Evolutionary conservation across 225 moss, liverwort and hornwort genomes (phyloP).

Genomic region (Sphagnum contortum): DNA sequence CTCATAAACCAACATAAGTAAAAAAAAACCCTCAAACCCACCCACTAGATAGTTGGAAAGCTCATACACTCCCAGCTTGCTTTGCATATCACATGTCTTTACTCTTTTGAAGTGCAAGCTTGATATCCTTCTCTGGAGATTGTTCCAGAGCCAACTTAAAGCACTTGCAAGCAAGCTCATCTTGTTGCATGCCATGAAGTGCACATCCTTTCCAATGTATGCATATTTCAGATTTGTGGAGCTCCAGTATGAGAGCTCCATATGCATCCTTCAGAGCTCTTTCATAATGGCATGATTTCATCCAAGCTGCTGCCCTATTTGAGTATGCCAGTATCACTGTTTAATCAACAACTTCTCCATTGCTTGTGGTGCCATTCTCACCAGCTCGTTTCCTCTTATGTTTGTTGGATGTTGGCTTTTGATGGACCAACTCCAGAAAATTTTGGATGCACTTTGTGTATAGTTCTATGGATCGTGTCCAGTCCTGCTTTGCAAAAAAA

Average conservation of each 20-base stretch:
- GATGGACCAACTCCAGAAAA: conserved; percentile 11
- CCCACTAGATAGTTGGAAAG: conserved; percentile 41
- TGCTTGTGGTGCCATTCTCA: conserved; percentile 17
- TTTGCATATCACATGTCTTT: conserved; percentile 45
- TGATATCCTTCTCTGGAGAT: conserved; percentile 54
- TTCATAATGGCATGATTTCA: conserved; percentile 48
- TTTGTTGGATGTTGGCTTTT: conserved; percentile 15
- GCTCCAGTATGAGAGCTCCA: conserved; percentile 41
- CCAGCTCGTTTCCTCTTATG: conserved; percentile 26
- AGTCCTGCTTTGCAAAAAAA: conserved; percentile 41
- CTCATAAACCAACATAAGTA: no score
- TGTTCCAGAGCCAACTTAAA: conserved; percentile 41
- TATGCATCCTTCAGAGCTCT: conserved; percentile 42
- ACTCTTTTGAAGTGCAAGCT: conserved; percentile 35
- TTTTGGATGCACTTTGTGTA: conserved; percentile 62
- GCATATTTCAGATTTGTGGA: conserved; percentile 56
- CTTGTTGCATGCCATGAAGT: conserved; percentile 67
- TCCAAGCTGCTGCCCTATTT: conserved; percentile 70
- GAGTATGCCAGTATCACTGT: conserved; percentile 73
- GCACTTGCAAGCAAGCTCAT: conserved; percentile 39
- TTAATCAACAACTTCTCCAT: conserved; percentile 26
- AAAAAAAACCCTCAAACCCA: conserved; percentile 19
- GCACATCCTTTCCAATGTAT: conserved; percentile 63
- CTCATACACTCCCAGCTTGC: conserved; percentile 51
- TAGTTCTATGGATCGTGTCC: conserved; percentile 51